Percentiles rank a stretch among this genome's conserved stretches.
Conservation (phyloP, 78 protist species). For the Cavenderia fasciculata region DNA sequence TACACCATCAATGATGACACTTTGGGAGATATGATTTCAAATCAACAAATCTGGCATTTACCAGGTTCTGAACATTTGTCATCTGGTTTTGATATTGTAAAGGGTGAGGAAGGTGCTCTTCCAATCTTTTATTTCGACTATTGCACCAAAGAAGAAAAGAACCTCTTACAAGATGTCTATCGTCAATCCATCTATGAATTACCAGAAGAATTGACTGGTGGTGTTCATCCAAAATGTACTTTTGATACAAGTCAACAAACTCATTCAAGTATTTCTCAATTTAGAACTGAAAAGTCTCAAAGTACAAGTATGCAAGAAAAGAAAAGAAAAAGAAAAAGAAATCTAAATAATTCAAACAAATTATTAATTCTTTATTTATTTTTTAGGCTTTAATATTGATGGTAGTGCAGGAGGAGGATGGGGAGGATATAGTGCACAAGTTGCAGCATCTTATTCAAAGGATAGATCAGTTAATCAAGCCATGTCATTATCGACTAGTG, state of each 20-base stretch:
- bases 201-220: not conserved
- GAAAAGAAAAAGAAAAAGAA: too few relatives aligned
- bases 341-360: too few relatives aligned
- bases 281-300: not conserved
- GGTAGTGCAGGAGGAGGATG: too few relatives aligned
- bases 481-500: not conserved
- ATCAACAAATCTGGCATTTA: not conserved
- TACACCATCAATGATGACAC: not conserved
- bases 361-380: too few relatives aligned
- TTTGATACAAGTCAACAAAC: not conserved
- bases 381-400: too few relatives aligned
- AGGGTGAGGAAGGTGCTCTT: not conserved
- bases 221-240: not conserved
- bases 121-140: not conserved
- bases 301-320: too few relatives aligned
- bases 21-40: not conserved
- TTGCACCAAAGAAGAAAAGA: not conserved
- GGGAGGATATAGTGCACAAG: not conserved
- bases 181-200: not conserved
- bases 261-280: not conserved
- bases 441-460: not conserved
- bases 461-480: not conserved
- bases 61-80: constrained; percentile 12
- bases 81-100: constrained; percentile 6
- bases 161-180: not conserved